Base-by-base conservation (phyloP, 1,284 basidiomycete species). In the Cystobasidium sp. region DNA sequence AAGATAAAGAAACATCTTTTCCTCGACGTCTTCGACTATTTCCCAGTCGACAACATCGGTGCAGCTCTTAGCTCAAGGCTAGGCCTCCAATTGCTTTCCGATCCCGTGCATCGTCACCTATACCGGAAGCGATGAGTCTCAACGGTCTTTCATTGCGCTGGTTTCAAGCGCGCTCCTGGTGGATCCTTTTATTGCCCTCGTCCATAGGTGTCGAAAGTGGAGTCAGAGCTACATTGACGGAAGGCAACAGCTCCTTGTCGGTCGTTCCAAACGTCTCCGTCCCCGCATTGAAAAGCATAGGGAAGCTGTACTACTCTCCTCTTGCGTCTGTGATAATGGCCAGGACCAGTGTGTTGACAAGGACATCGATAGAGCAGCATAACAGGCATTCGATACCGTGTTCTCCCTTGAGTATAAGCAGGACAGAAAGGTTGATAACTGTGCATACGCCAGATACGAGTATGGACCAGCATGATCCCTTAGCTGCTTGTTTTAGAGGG, bases 311-410 rank as follows among this genome's bases (percentile, higher is more conserved):
- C 16, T 31, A 9, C 22, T 74, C 71, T 51, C 71, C 71, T 41
- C 46, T 18, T 22, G 39, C 20, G 20, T 59, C 43, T 8, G 71
- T 67, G 53, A 74, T 53, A 22, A 74, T 65, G 14, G 71, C 71
- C 14, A 74, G 31, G 16, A 51, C 71, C 1, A 74, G 31, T 16
- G 53, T 44, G 37, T 74, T 74, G 52, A 67, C 71, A 18, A 74
- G 44, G 14, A 74, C 71, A 39, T 74, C 71, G 53, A 74, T 74
- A n/a, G 71, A 74, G 55, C 71, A 74, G 65, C 71, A 74, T 37
- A 74, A 46, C 8, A 74, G 41, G 41, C 71, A 74, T 52, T 74
- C 71, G 43, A 74, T 67, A 6, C 71, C 71, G 24, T 74, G 71
- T 47, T 74, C 71, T 14, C 71, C 71, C n/a, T 68, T 58, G 39